These are phyloP conservation scores for Xylariaceae sp. DNA, from an alignment of 2,329 filamentous ascomycete species.

Conservation along the genomic window DNA sequence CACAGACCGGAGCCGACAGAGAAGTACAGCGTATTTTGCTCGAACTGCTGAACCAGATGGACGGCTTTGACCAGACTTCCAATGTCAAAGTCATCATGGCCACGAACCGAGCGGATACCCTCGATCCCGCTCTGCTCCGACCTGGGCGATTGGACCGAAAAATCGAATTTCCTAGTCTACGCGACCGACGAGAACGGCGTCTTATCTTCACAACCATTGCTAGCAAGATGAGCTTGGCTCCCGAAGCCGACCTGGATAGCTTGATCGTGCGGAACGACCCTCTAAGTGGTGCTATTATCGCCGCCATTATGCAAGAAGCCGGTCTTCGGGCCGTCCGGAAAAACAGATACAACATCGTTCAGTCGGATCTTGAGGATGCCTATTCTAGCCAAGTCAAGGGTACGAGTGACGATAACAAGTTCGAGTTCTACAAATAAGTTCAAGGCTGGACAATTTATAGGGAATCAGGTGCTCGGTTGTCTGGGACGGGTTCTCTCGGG, in stretches of 20 bases:
- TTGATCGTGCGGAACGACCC: slow-evolving; percentile 96
- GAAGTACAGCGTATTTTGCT: slow-evolving; percentile 98
- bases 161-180: slow-evolving; percentile 95
- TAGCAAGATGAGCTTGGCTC: slow-evolving; percentile 91
- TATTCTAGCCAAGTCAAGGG: slow-evolving; percentile 96
- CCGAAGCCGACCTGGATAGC: slow-evolving; percentile 93
- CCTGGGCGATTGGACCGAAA: slow-evolving; percentile 95
- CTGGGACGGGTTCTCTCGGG: background rate
- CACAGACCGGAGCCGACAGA: slow-evolving; percentile 93
- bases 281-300: slow-evolving; percentile 89
- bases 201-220: slow-evolving; percentile 98
- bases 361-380: slow-evolving; percentile 91
- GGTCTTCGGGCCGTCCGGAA: slow-evolving; percentile 90
- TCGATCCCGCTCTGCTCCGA: slow-evolving; percentile 89
- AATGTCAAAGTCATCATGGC: slow-evolving; percentile 99
- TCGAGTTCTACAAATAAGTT: slow-evolving; percentile 83
- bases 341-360: slow-evolving; percentile 99
- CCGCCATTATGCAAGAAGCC: slow-evolving; percentile 98
- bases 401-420: slow-evolving; percentile 60
- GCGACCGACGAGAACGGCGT: slow-evolving; percentile 88
- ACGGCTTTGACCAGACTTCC: slow-evolving; percentile 96
- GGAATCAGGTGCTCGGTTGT: background rate
- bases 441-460: background rate
- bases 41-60: slow-evolving; percentile 98
- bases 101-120: slow-evolving; percentile 94